Evolutionary conservation across 164 flowering plant genomes (phyloP).

Genomic region (Vitis vinifera): ASM3070453v1 NC_081820.1:26277501-26278000

Average conservation of each 20-base stretch:
- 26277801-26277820: too few relatives aligned
- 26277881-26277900: too few relatives aligned
- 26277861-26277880: too few relatives aligned
- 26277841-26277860: too few relatives aligned
- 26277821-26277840: too few relatives aligned
- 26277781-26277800: neutral
- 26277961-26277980: too few relatives aligned
- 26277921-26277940: too few relatives aligned
- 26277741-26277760: constrained; percentile 65
- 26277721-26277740: constrained; percentile 76
- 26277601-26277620: neutral
- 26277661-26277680: constrained; percentile 15
- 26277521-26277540: constrained; percentile 98
- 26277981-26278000: too few relatives aligned
- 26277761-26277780: constrained; percentile 37
- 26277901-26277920: too few relatives aligned
- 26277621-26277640: neutral
- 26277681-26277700: constrained; percentile 92
- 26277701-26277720: constrained; percentile 86
- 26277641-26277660: too few relatives aligned
- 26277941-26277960: too few relatives aligned
- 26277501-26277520: constrained; percentile 52
- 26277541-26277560: constrained; percentile 82
- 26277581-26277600: constrained; percentile 46
- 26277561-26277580: constrained; percentile 78